Conservation (phyloP, 345 rosid species). For the Mercurialis annua region DNA sequence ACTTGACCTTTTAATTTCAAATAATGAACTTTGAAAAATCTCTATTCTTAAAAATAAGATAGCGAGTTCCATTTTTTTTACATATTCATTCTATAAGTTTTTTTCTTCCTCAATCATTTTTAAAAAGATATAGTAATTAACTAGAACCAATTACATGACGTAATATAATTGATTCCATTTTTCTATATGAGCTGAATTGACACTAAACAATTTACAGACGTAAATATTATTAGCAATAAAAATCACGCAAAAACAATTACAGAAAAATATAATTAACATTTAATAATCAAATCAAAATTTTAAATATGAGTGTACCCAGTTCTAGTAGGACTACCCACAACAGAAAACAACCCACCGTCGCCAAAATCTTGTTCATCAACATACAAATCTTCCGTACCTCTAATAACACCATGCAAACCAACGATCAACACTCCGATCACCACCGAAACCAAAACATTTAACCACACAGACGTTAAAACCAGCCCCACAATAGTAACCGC, state of each 20-base stretch:
- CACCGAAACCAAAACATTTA: constrained; percentile 55
- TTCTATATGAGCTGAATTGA: background rate
- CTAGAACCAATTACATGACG: no score
- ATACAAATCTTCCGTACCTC: constrained; percentile 57
- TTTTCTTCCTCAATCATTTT: no score
- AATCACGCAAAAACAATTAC: background rate
- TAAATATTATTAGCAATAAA: background rate
- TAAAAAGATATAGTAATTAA: no score
- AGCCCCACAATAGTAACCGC: constrained; percentile 44
- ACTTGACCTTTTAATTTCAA: no score
- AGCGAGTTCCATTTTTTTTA: no score
- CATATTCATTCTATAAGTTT: no score
- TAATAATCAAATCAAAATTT: constrained; percentile 15
- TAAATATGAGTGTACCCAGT: constrained; percentile 39
- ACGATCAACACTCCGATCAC: constrained; percentile 43
- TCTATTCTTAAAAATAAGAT: no score
- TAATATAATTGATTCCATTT: no score
- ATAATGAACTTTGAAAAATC: no score
- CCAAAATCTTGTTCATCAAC: constrained; percentile 33
- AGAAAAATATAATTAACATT: background rate
- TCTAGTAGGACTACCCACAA: constrained; percentile 48
- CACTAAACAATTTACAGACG: constrained; percentile 14
- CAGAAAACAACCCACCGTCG: constrained; percentile 40
- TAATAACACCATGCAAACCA: constrained; percentile 43
- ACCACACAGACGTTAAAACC: constrained; percentile 52